Conservation (phyloP, 1,284 basidiomycete genomes). For the Naganishia albida region DNA sequence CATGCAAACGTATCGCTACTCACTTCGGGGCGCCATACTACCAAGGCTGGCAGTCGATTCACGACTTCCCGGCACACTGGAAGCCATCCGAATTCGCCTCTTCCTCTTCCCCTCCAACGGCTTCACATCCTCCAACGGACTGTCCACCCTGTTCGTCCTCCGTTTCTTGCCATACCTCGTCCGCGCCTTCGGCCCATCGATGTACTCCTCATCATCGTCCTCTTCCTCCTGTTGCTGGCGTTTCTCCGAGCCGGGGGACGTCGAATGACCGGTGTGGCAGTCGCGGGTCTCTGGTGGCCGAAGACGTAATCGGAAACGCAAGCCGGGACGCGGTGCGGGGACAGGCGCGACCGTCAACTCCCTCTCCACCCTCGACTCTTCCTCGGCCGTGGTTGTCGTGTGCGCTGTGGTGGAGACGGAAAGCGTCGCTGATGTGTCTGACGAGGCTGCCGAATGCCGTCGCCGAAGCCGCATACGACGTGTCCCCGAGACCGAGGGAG, state of each 20-base stretch:
- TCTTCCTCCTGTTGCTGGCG: slow-evolving; percentile 4
- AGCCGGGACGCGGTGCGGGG: neutral
- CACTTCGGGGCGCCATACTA: slow-evolving; percentile 8
- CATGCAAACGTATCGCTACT: neutral
- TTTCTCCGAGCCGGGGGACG: neutral
- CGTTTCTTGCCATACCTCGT: slow-evolving; percentile 13
- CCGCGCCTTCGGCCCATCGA: neutral
- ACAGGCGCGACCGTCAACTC: slow-evolving; percentile 3
- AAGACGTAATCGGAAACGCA: slow-evolving; percentile 12
- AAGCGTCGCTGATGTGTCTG: slow-evolving; percentile 11
- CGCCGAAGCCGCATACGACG: neutral
- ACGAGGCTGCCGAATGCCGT: slow-evolving; percentile 6
- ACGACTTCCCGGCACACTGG: slow-evolving; percentile 11
- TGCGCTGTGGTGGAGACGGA: slow-evolving; percentile 21
- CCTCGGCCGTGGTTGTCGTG: slow-evolving; percentile 23
- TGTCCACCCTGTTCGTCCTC: neutral
- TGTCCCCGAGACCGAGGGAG: slow-evolving; percentile 13
- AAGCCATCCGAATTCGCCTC: neutral
- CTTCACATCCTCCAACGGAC: neutral
- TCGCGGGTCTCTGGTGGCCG: slow-evolving; percentile 7
- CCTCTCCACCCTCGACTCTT: slow-evolving; percentile 24
- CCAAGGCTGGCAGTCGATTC: slow-evolving; percentile 24
- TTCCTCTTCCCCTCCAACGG: slow-evolving; percentile 2
- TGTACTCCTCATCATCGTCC: slow-evolving; percentile 15
- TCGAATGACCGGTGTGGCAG: neutral